Evolutionary conservation across 1,139 yeast species (phyloP), one percentile per base, ranked within the genome.

Genomic region (Kurtzmaniella quercitrusa): DNA sequence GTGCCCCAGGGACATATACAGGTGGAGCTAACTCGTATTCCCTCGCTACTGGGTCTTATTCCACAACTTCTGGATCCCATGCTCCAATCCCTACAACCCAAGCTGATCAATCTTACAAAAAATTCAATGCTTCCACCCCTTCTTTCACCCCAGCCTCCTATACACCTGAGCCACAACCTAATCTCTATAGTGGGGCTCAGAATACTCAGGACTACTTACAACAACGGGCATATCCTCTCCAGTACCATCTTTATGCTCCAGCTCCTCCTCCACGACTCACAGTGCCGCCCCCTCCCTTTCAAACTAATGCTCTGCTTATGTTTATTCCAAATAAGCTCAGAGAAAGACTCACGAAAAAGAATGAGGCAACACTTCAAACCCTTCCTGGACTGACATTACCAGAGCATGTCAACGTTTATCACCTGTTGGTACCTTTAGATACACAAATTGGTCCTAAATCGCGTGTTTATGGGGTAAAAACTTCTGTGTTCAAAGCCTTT

Each of bases 221-320:
- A 21, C 49, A 58, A 17, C 45, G 56, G 4, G 53, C 64, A 38
- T 84, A 71, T 52, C 93, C 96, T 1, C 67, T 88, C 40, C 93
- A 89, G 55, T 87, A 88, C 57, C 96, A 91, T 61, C 65, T 89
- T 39, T 91, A 91, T 61, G 95, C 97, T 0, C 97, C 98, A 1
- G 78, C 80, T 16, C 88, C 95, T 3, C 94, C 95, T 3, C 91
- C 91, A 21, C 80, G 86, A 50, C 63, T 80, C 45, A 69, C 75
- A 16, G 63, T 78, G 8, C 82, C 83, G 3, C 65, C 84, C 47
- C 75, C 78, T 36, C 78, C 86, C 1, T 80, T 88, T 58, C 91
- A 88, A 61, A 76, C 88, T 39, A 79, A 78, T 35, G 78, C 84
- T 3, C 78, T 78, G 46, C 78, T 76, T 47, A 72, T 91, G 59